phyloP scores from a whole-genome alignment of 371 early-diverging fungal species.

The Cladochytrium tenue region DNA sequence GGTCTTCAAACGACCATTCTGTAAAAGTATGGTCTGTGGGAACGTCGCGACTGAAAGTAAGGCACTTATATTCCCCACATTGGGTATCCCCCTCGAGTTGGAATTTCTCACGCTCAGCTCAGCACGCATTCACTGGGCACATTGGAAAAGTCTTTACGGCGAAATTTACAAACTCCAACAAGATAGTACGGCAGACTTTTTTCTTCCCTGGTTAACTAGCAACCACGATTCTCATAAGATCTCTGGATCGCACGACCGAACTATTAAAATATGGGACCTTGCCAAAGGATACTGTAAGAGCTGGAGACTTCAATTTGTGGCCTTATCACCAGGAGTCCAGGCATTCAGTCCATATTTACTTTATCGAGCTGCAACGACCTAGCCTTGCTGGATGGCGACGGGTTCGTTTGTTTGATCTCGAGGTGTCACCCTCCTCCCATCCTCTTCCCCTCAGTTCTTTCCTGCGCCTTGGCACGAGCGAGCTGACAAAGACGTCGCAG shows the following conservation, averaged over 20 bases:
- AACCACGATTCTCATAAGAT: conserved; percentile 44
- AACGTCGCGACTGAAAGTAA: conserved; percentile 66
- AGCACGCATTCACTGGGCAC: conserved; percentile 94
- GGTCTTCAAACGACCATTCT: conserved; percentile 87
- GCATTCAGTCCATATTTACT: conserved; percentile 85
- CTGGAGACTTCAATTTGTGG: neutral
- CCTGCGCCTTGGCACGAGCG: too few species aligned
- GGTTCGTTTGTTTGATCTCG: conserved; percentile 38
- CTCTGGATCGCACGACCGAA: conserved; percentile 93
- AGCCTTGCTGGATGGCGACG: conserved; percentile 78
- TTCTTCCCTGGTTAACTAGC: neutral
- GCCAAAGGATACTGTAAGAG: conserved; percentile 77
- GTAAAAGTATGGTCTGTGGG: conserved; percentile 82
- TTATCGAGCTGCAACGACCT: conserved; percentile 94
- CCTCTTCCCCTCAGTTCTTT: too few species aligned
- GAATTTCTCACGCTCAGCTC: conserved; percentile 7
- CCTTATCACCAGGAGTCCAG: conserved; percentile 3
- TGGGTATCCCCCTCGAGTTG: neutral
- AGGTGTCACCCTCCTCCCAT: neutral
- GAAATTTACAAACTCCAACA: conserved; percentile 78
- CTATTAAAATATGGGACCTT: conserved; percentile 94
- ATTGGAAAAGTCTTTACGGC: conserved; percentile 90
- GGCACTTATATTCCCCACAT: too few species aligned
- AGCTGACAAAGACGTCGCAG: conserved; percentile 35
- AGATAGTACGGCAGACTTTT: conserved; percentile 60